Percentiles rank a stretch among this genome's conserved stretches.
phyloP scores from a whole-genome alignment of 2,329 filamentous ascomycete species.

The Zymoseptoria brevis region DNA sequence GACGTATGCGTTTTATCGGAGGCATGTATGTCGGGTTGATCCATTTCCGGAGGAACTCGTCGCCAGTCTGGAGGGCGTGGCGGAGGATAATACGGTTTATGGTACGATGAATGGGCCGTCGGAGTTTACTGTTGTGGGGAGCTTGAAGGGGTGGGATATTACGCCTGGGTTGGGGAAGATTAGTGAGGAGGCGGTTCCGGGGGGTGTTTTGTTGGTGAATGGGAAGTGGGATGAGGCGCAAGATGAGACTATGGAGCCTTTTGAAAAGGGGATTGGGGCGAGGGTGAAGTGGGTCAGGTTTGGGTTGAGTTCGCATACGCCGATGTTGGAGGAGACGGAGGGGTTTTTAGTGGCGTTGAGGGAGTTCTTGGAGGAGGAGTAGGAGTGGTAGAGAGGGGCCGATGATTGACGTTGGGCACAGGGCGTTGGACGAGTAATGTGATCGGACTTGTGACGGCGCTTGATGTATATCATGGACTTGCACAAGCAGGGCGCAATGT shows the following conservation, averaged over 20 bases:
- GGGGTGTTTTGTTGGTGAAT: constrained; percentile 32
- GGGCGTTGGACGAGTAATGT: too few relatives aligned
- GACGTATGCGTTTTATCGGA: constrained; percentile 21
- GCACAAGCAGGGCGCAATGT: too few relatives aligned
- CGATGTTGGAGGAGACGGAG: constrained; percentile 32
- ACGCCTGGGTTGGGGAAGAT: constrained; percentile 30
- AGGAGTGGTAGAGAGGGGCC: too few relatives aligned
- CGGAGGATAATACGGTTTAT: constrained; percentile 29
- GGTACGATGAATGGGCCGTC: constrained; percentile 23
- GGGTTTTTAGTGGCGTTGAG: constrained; percentile 27
- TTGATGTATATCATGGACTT: too few relatives aligned
- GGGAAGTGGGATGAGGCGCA: constrained; percentile 33
- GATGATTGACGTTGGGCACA: too few relatives aligned
- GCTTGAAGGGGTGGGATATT: constrained; percentile 32
- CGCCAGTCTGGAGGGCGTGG: constrained; percentile 20
- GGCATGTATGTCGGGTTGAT: constrained; percentile 23
- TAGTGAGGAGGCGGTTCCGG: constrained; percentile 25
- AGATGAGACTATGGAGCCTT: constrained; percentile 29
- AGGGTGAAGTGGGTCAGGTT: constrained; percentile 35
- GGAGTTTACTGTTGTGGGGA: constrained; percentile 31
- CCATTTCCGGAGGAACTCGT: constrained; percentile 23
- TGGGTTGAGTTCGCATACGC: constrained; percentile 23
- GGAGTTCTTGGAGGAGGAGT: constrained; percentile 20
- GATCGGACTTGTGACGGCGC: too few relatives aligned
- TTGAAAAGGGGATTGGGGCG: constrained; percentile 28